phyloP scores from a whole-genome alignment of 176 grass and related monocot genomes.

The Poa annua region DNA sequence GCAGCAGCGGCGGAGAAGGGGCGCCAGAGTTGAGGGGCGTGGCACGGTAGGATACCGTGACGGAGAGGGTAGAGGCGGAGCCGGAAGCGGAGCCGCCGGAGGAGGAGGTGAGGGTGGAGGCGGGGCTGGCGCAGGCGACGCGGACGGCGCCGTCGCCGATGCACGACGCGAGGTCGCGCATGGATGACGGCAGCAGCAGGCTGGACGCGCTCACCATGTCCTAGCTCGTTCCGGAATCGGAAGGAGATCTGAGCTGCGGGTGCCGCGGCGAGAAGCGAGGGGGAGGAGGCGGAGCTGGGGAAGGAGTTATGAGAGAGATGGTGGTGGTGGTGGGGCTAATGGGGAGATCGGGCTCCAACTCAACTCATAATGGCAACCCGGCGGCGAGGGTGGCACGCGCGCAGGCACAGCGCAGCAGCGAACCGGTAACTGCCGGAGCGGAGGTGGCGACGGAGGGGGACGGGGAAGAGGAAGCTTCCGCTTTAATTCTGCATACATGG shows the following conservation, averaged over 20 bases:
- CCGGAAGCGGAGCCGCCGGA: background rate
- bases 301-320: background rate
- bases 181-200: conserved; percentile 61
- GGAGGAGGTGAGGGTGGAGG: conserved; percentile 45
- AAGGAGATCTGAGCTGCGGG: conserved; percentile 14
- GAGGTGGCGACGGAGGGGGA: background rate
- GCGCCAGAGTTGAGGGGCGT: background rate
- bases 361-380: conserved; percentile 40
- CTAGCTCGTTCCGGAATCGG: background rate
- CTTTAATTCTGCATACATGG: background rate
- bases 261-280: background rate
- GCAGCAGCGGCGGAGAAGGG: conserved; percentile 41
- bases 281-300: background rate
- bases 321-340: background rate
- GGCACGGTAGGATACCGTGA: conserved; percentile 52
- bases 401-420: conserved; percentile 14
- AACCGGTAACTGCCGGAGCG: conserved; percentile 35
- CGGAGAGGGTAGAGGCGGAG: conserved; percentile 49
- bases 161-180: conserved; percentile 82
- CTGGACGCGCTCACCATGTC: conserved; percentile 66
- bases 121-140: conserved; percentile 49
- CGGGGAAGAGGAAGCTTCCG: conserved; percentile 7
- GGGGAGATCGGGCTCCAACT: conserved; percentile 25
- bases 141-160: conserved; percentile 78
- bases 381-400: conserved; percentile 21